Evolutionary conservation across 768 basidiomycete species (phyloP).

Genomic region (Lactarius pseudohatsudake): DNA sequence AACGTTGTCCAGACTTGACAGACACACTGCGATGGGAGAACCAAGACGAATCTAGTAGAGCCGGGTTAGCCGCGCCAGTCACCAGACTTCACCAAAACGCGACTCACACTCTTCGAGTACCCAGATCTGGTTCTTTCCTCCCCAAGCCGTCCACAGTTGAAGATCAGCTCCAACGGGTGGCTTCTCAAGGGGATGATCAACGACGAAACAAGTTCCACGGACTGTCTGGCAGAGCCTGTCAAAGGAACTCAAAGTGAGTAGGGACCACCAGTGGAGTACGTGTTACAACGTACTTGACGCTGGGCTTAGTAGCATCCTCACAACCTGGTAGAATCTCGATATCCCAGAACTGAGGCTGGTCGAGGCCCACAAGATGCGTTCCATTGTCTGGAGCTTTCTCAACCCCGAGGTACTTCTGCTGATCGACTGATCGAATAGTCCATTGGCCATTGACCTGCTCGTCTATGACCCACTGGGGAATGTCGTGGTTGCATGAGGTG

Average conservation of each 20-base stretch:
- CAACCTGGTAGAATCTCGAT: neutral
- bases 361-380: neutral
- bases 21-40: too few species aligned
- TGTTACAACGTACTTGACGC: neutral
- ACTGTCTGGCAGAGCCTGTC: neutral
- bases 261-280: neutral
- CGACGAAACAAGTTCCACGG: neutral
- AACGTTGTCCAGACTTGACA: too few species aligned
- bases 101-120: slow-evolving; percentile 3
- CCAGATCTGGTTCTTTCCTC: neutral
- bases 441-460: neutral
- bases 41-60: neutral
- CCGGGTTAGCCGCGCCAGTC: neutral
- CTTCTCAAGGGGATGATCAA: neutral
- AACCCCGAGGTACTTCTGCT: neutral
- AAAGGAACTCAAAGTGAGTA: neutral
- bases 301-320: neutral
- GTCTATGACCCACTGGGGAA: neutral
- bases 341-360: neutral
- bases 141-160: neutral
- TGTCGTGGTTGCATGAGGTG: neutral
- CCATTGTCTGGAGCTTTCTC: neutral
- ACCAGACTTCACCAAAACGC: neutral
- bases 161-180: neutral
- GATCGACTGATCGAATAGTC: neutral